These are phyloP conservation scores for Patellifolia procumbens DNA, from an alignment of 179 eudicot genomes.

Conservation along the genomic window DNA sequence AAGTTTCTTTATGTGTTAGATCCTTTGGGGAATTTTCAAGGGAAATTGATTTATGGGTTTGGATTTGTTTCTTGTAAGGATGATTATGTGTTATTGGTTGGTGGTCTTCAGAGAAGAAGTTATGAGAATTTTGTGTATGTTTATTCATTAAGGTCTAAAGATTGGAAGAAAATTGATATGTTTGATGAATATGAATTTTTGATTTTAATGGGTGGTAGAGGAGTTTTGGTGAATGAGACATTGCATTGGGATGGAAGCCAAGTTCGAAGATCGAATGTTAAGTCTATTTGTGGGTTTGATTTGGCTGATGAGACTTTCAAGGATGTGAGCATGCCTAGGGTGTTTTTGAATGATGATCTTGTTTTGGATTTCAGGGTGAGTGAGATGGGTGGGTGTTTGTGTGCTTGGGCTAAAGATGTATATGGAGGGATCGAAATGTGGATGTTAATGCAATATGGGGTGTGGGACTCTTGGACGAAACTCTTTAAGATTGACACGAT, in stretches of 20 bases:
- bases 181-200: slow-evolving; percentile 18
- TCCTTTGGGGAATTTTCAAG: slow-evolving; percentile 32
- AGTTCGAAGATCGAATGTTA: slow-evolving; percentile 23
- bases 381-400: slow-evolving; percentile 33
- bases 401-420: slow-evolving; percentile 27
- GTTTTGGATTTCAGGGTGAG: slow-evolving; percentile 23
- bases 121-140: slow-evolving; percentile 25
- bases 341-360: slow-evolving; percentile 9
- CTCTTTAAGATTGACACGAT: slow-evolving; percentile 24
- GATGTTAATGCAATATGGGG: slow-evolving; percentile 28
- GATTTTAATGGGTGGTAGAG: slow-evolving; percentile 30
- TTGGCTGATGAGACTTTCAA: slow-evolving; percentile 31
- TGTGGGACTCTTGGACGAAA: slow-evolving; percentile 28
- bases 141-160: slow-evolving; percentile 25
- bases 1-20: slow-evolving; percentile 11
- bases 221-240: slow-evolving; percentile 39
- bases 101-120: slow-evolving; percentile 27
- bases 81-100: slow-evolving; percentile 33
- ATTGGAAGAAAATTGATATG: slow-evolving; percentile 27
- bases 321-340: slow-evolving; percentile 27
- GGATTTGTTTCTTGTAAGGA: slow-evolving; percentile 26
- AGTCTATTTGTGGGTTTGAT: slow-evolving; percentile 27
- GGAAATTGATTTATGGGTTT: slow-evolving; percentile 31
- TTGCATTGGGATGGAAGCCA: slow-evolving; percentile 36
- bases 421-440: slow-evolving; percentile 34